Conservation (phyloP, 2,329 filamentous ascomycete genomes). For the Cordyceps militaris region DNA sequence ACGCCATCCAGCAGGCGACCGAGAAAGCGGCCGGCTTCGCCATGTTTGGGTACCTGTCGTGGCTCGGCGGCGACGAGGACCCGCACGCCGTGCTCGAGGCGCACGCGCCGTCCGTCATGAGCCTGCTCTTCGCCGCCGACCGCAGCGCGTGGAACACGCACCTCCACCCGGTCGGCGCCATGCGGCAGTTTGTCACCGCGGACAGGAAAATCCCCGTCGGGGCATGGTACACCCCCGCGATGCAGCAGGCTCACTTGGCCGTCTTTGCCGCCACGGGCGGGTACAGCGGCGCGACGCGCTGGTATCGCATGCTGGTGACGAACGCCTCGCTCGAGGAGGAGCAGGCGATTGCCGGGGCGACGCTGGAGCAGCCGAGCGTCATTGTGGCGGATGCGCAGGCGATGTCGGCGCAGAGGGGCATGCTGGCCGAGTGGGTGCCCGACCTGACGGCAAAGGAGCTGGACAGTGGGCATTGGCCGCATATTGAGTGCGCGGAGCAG, state of each 20-base stretch:
- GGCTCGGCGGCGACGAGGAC: slow-evolving; percentile 16
- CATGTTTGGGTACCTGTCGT: slow-evolving; percentile 27
- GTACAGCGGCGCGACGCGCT: slow-evolving; percentile 24
- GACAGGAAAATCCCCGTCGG: slow-evolving; percentile 19
- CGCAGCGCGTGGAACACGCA: slow-evolving; percentile 19
- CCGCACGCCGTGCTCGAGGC: slow-evolving; percentile 19
- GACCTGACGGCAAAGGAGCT: slow-evolving; percentile 31
- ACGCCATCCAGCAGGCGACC: slow-evolving; percentile 27
- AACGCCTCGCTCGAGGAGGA: slow-evolving; percentile 24
- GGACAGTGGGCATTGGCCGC: slow-evolving; percentile 29
- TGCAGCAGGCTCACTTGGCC: slow-evolving; percentile 20
- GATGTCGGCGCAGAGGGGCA: slow-evolving; percentile 19
- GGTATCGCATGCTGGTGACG: slow-evolving; percentile 27
- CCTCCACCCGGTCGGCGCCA: slow-evolving; percentile 23
- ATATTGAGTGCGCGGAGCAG: slow-evolving; percentile 22
- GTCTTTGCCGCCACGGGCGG: slow-evolving; percentile 19
- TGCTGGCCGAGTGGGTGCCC: slow-evolving; percentile 21
- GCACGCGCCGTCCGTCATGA: slow-evolving; percentile 22
- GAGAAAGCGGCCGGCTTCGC: slow-evolving; percentile 23
- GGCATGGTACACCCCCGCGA: slow-evolving; percentile 20
- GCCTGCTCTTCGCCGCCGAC: slow-evolving; percentile 23
- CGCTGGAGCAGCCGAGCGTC: slow-evolving; percentile 18
- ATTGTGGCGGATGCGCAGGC: slow-evolving; percentile 20
- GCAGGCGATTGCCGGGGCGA: slow-evolving; percentile 14
- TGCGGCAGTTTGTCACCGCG: slow-evolving; percentile 22